Percentiles rank a stretch among this genome's conserved stretches.
phyloP scores from a whole-genome alignment of 352 stramenopile species.

The Pythium vanterpoolii region DNA sequence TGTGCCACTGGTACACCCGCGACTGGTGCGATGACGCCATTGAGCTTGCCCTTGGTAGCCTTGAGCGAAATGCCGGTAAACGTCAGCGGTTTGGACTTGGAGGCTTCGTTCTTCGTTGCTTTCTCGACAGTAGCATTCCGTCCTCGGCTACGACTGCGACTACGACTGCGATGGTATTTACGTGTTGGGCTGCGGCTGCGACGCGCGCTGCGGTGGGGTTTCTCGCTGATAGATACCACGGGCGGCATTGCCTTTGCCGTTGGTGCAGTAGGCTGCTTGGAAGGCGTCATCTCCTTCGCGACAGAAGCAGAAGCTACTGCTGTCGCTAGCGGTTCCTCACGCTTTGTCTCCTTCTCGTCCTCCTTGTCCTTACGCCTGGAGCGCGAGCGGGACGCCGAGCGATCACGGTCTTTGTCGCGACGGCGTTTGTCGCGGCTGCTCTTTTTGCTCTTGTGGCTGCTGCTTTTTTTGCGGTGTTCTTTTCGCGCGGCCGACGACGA shows the following conservation, averaged over 20 bases:
- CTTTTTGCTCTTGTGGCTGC: conserved; percentile 10
- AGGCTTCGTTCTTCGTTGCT: conserved; percentile 3
- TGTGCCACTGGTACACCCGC: not conserved
- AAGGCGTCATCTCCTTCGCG: not conserved
- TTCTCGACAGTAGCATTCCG: not conserved
- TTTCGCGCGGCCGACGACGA: conserved; percentile 17
- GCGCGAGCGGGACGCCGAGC: conserved; percentile 28
- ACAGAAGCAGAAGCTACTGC: not conserved
- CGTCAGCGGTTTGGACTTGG: conserved; percentile 41
- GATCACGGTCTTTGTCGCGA: conserved; percentile 1
- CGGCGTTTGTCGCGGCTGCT: conserved; percentile 8
- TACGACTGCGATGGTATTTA: conserved; percentile 29
- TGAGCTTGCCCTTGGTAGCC: conserved; percentile 15
- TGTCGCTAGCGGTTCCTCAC: not conserved
- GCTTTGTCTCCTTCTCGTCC: not conserved
- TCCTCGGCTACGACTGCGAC: conserved; percentile 25
- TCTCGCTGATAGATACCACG: not conserved
- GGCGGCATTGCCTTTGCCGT: not conserved
- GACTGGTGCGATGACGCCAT: not conserved
- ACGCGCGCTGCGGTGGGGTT: not conserved
- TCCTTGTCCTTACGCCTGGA: conserved; percentile 17
- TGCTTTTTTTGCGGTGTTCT: conserved; percentile 18
- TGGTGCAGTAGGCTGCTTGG: not conserved
- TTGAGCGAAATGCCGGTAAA: conserved; percentile 75
- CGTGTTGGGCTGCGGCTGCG: conserved; percentile 28